phyloP scores from a whole-genome alignment of 768 basidiomycete genomes.

The Podaxis pistillaris region DNA sequence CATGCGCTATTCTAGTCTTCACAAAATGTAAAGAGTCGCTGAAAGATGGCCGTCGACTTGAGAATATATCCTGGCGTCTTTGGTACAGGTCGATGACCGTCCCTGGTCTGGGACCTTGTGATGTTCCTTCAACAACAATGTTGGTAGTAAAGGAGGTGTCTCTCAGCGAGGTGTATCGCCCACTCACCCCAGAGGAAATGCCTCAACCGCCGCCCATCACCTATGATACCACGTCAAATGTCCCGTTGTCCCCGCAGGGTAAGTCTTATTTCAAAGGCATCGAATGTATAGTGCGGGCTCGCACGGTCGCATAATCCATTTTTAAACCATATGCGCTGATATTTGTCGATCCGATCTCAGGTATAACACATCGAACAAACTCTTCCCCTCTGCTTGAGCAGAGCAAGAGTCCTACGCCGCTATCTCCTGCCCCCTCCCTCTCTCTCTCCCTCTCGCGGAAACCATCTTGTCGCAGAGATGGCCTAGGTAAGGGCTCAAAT shows the following conservation, averaged over 20 bases:
- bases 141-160: constrained; percentile 1
- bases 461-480: constrained; percentile 1
- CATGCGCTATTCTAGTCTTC: constrained; percentile 53
- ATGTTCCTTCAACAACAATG: constrained; percentile 14
- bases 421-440: neutral
- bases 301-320: neutral
- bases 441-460: constrained; percentile 1
- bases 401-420: neutral
- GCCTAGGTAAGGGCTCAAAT: neutral
- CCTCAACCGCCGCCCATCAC: constrained; percentile 11
- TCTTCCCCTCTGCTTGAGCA: neutral
- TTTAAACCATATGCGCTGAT: neutral
- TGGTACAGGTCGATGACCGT: constrained; percentile 68
- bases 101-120: constrained; percentile 28
- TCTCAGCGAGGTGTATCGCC: constrained; percentile 17
- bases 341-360: constrained; percentile 5
- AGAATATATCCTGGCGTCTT: constrained; percentile 87
- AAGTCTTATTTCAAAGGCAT: constrained; percentile 1
- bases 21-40: constrained; percentile 80
- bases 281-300: neutral
- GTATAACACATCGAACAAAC: neutral
- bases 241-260: constrained; percentile 7
- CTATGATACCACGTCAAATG: neutral
- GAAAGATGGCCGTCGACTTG: constrained; percentile 76
- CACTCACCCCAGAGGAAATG: constrained; percentile 19